A percentile compares a stretch with the other conserved stretches of the same genome.
phyloP scores from a whole-genome alignment of 768 basidiomycete genomes.

The Lentinula boryana region DNA sequence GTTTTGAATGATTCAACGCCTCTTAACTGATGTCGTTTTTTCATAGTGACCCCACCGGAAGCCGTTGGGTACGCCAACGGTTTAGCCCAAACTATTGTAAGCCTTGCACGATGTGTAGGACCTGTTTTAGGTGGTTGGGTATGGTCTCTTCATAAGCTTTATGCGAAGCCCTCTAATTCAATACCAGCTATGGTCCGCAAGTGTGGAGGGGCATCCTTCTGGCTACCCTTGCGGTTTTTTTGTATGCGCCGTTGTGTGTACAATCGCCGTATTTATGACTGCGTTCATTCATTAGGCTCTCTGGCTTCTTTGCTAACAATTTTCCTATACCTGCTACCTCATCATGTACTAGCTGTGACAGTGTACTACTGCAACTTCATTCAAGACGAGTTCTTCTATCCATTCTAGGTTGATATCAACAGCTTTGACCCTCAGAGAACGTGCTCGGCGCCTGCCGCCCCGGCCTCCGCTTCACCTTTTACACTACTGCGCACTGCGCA shows the following conservation, averaged over 20 bases:
- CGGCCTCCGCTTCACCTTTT: too few relatives aligned
- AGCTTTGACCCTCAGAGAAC: not conserved
- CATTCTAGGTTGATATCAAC: not conserved
- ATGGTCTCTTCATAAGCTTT: conserved; percentile 2
- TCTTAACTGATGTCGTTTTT: conserved; percentile 7
- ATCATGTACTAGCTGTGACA: too few relatives aligned
- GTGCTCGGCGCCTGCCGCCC: too few relatives aligned
- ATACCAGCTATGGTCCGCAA: conserved; percentile 65
- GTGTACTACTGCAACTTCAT: too few relatives aligned
- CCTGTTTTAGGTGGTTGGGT: conserved; percentile 84
- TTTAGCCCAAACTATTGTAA: conserved; percentile 92
- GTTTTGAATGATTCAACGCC: conserved; percentile 13
- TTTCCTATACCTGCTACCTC: too few relatives aligned
- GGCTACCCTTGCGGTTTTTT: conserved; percentile 77
- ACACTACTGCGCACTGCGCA: too few relatives aligned
- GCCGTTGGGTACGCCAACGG: conserved; percentile 92
- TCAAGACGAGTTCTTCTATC: not conserved
- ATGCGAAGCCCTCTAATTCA: not conserved
- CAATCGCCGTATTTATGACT: not conserved
- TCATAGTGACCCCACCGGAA: conserved; percentile 80
- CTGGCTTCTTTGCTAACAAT: not conserved
- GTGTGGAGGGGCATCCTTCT: conserved; percentile 58
- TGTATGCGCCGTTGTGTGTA: conserved; percentile 36
- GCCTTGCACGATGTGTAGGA: conserved; percentile 86
- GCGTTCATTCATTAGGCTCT: not conserved